phyloP scores from a whole-genome alignment of 768 basidiomycete genomes.

The Paxillus rubicundulus region DNA sequence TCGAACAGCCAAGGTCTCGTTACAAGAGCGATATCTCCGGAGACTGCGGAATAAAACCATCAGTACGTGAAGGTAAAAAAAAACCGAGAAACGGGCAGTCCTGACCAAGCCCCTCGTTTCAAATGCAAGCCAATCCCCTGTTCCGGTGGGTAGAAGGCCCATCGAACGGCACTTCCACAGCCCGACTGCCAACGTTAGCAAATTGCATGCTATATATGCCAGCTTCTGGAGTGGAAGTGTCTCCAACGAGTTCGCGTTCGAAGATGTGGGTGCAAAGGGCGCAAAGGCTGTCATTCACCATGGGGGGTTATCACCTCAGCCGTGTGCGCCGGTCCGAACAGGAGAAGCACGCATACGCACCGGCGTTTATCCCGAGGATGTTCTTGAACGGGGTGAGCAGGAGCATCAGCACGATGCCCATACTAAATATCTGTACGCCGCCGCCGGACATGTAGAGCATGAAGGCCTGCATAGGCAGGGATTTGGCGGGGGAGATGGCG shows the following conservation, averaged over 20 bases:
- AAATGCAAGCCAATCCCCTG: constrained; percentile 94
- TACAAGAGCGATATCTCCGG: constrained; percentile 44
- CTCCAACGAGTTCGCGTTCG: constrained; percentile 42
- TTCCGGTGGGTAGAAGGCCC: constrained; percentile 88
- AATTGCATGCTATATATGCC: constrained; percentile 68
- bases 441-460: constrained; percentile 99
- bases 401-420: constrained; percentile 94
- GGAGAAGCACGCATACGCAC: constrained; percentile 41
- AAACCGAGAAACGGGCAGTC: background rate
- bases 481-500: constrained; percentile 81
- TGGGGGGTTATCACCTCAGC: background rate
- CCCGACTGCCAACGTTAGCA: constrained; percentile 77
- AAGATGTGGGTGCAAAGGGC: constrained; percentile 53
- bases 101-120: constrained; percentile 71
- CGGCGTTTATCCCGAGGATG: constrained; percentile 69
- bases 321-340: background rate
- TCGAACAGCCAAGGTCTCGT: background rate
- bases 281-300: constrained; percentile 55
- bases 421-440: constrained; percentile 94
- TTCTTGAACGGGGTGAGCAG: constrained; percentile 85
- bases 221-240: constrained; percentile 70
- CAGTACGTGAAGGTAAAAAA: background rate
- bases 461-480: constrained; percentile 94
- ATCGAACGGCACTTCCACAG: constrained; percentile 92
- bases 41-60: constrained; percentile 28